phyloP scores from a whole-genome alignment of 2,329 filamentous ascomycete genomes.

The Colletotrichum kahawae region DNA sequence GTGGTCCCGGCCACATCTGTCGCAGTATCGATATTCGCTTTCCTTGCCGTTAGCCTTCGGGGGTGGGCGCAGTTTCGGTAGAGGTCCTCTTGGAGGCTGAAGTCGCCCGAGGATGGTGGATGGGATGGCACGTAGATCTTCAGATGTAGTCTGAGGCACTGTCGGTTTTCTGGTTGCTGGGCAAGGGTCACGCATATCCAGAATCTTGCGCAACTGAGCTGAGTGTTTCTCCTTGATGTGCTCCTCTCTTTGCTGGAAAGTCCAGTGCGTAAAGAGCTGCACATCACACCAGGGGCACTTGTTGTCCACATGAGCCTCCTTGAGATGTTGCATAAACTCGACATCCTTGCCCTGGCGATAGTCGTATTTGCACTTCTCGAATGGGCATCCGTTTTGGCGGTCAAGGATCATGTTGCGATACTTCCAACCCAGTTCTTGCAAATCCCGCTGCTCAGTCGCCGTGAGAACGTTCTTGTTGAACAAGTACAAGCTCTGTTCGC shows the following conservation, averaged over 20 bases:
- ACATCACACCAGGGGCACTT: constrained; percentile 42
- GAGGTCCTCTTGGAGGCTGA: background rate
- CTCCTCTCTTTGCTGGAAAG: constrained; percentile 22
- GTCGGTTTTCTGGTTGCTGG: background rate
- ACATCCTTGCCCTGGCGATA: constrained; percentile 33
- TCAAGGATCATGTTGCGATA: constrained; percentile 38
- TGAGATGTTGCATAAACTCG: constrained; percentile 40
- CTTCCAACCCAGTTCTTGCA: constrained; percentile 39
- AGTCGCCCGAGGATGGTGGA: constrained; percentile 2
- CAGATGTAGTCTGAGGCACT: background rate
- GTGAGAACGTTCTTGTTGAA: constrained; percentile 44
- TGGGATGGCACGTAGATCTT: background rate
- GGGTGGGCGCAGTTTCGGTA: constrained; percentile 8
- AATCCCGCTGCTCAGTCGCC: constrained; percentile 39
- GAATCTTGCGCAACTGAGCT: constrained; percentile 20
- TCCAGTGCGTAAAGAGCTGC: constrained; percentile 34
- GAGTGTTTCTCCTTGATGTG: constrained; percentile 37
- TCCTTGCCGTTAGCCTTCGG: constrained; percentile 17
- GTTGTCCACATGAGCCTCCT: constrained; percentile 34
- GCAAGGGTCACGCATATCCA: background rate
- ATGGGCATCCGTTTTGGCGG: constrained; percentile 42
- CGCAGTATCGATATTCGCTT: constrained; percentile 24
- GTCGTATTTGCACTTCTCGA: constrained; percentile 37
- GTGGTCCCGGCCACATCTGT: constrained; percentile 28
- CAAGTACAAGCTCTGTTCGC: constrained; percentile 33